These are phyloP conservation scores for Xylariomycetidae sp. DNA, from an alignment of 2,329 filamentous ascomycete genomes.

Conservation along the genomic window DNA sequence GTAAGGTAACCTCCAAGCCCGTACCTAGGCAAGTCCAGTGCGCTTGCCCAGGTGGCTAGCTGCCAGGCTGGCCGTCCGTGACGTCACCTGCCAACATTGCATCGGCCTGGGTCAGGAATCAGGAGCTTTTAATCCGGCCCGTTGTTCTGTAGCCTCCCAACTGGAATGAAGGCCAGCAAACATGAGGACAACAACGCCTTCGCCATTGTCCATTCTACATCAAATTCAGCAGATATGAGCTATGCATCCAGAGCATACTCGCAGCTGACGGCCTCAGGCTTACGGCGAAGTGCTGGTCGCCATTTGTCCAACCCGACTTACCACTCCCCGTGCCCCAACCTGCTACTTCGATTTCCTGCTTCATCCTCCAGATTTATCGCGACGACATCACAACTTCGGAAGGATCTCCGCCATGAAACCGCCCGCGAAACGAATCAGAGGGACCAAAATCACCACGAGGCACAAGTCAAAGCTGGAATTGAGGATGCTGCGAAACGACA, in stretches of 20 bases:
- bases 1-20: too few relatives aligned
- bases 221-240: slow-evolving; percentile 27
- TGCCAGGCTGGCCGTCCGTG: too few relatives aligned
- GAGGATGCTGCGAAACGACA: slow-evolving; percentile 46
- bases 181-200: too few relatives aligned
- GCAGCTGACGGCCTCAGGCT: slow-evolving; percentile 16
- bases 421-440: slow-evolving; percentile 21
- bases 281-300: slow-evolving; percentile 11
- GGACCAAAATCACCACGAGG: slow-evolving; percentile 24
- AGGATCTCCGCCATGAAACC: slow-evolving; percentile 15
- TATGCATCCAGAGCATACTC: slow-evolving; percentile 23
- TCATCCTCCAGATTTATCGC: slow-evolving; percentile 9
- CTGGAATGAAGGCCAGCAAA: too few relatives aligned
- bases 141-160: too few relatives aligned
- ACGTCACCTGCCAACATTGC: too few relatives aligned
- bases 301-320: slow-evolving; percentile 3
- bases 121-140: too few relatives aligned
- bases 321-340: background rate
- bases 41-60: too few relatives aligned
- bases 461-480: slow-evolving; percentile 28
- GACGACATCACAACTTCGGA: slow-evolving; percentile 11
- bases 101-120: too few relatives aligned
- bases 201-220: too few relatives aligned
- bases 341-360: background rate
- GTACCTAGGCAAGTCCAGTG: too few relatives aligned